Conservation (phyloP, 371 early-diverging fungal genomes). For the Mucor irregularis region DNA sequence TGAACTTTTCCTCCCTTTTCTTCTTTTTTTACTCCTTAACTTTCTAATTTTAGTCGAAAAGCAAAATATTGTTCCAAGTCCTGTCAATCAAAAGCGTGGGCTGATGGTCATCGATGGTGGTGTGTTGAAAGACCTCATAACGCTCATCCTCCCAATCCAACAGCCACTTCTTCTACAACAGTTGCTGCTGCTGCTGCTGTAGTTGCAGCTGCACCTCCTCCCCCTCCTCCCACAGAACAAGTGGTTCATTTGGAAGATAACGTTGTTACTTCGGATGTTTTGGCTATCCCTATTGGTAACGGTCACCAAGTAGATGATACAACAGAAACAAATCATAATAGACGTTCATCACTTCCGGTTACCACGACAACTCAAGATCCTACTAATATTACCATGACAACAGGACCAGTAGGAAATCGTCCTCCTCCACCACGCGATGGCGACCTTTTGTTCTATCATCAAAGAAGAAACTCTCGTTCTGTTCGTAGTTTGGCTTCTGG, state of each 20-base stretch:
- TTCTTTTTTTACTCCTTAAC: not conserved
- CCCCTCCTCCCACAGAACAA: conserved; percentile 31
- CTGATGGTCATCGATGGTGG: conserved; percentile 80
- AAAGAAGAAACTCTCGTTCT: conserved; percentile 27
- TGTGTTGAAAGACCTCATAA: conserved; percentile 64
- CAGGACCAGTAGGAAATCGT: conserved; percentile 1
- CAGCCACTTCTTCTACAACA: conserved; percentile 36
- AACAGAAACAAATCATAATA: conserved; percentile 1
- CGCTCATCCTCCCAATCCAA: conserved; percentile 24
- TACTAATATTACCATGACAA: not conserved
- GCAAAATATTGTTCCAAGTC: conserved; percentile 78
- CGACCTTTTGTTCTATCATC: conserved; percentile 27
- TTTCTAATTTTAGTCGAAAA: conserved; percentile 50
- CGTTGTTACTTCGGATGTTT: conserved; percentile 20
- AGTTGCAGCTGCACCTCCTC: conserved; percentile 31
- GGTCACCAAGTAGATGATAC: conserved; percentile 7
- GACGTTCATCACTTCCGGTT: conserved; percentile 23
- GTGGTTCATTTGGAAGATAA: conserved; percentile 36
- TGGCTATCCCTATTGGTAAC: conserved; percentile 29
- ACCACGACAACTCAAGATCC: conserved; percentile 9
- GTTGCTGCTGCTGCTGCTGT: conserved; percentile 33
- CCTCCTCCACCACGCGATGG: conserved; percentile 22
- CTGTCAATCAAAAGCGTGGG: conserved; percentile 80
- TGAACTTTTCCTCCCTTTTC: not conserved
- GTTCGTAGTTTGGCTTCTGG: conserved; percentile 31